Percentiles rank a stretch among this genome's conserved stretches.
Conservation (phyloP, 768 basidiomycete genomes). For the Calocybe cyanea region DNA sequence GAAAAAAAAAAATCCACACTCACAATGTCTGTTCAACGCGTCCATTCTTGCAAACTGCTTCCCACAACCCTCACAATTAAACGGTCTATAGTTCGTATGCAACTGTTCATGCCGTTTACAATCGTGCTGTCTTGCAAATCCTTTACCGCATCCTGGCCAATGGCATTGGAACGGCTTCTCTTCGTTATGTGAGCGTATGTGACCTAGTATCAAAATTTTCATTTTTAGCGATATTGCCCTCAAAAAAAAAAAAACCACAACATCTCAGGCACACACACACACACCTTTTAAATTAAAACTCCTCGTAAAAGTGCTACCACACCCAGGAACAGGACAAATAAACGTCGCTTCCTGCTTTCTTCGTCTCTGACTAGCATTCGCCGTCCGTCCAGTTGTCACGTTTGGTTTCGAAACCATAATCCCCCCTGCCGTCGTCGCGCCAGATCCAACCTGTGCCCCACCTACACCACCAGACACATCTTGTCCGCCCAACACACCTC, state of each 20-base stretch:
- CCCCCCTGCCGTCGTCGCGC: conserved; percentile 2
- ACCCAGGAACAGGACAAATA: conserved; percentile 75
- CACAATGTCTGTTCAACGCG: conserved; percentile 89
- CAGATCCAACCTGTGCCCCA: neutral
- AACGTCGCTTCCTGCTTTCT: conserved; percentile 89
- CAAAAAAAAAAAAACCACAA: neutral
- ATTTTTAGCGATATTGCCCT: too few relatives aligned
- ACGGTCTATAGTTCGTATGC: conserved; percentile 89
- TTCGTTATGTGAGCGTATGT: conserved; percentile 91
- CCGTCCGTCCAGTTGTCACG: conserved; percentile 88
- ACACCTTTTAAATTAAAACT: conserved; percentile 91
- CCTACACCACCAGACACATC: neutral
- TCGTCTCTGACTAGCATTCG: conserved; percentile 79
- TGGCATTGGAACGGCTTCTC: conserved; percentile 94
- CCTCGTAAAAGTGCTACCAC: conserved; percentile 85
- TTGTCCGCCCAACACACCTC: neutral
- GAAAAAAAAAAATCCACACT: conserved; percentile 30
- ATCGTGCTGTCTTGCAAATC: conserved; percentile 92
- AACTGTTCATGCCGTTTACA: conserved; percentile 96
- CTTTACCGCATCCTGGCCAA: conserved; percentile 93
- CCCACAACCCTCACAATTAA: conserved; percentile 88
- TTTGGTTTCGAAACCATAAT: conserved; percentile 61
- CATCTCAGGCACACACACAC: conserved; percentile 21
- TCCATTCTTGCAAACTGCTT: conserved; percentile 96
- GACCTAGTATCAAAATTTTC: conserved; percentile 60